Percentiles rank a stretch among this genome's conserved stretches.
phyloP scores from a whole-genome alignment of 2,329 filamentous ascomycete genomes.

The Alternaria infectoria region DNA sequence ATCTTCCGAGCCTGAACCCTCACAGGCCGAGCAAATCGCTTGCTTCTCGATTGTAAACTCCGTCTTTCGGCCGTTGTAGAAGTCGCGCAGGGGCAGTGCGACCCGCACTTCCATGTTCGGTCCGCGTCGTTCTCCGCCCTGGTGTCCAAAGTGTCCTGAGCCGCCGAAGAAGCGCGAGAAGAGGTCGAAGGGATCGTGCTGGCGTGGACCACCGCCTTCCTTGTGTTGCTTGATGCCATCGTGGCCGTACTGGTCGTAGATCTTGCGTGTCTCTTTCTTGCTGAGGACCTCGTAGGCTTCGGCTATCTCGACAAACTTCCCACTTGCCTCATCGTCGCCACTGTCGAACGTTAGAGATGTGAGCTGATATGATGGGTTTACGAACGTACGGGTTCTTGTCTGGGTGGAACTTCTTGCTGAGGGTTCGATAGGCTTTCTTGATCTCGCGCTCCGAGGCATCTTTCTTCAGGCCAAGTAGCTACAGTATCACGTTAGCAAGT shows the following conservation, averaged over 20 bases:
- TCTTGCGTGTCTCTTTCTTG: constrained; percentile 77
- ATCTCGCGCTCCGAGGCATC: constrained; percentile 84
- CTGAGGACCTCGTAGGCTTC: constrained; percentile 95
- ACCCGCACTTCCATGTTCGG: constrained; percentile 90
- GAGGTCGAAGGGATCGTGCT: constrained; percentile 87
- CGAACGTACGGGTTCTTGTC: constrained; percentile 91
- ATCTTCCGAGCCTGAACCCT: constrained; percentile 83
- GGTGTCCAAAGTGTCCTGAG: constrained; percentile 78
- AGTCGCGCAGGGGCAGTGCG: constrained; percentile 79
- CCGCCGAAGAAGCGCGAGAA: constrained; percentile 98
- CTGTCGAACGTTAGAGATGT: constrained; percentile 52
- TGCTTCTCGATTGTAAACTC: constrained; percentile 94
- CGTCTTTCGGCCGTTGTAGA: constrained; percentile 87
- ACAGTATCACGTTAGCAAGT: constrained; percentile 37
- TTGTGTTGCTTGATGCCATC: constrained; percentile 86
- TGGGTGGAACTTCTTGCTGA: constrained; percentile 95
- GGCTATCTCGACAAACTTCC: constrained; percentile 92
- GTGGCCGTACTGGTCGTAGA: constrained; percentile 94
- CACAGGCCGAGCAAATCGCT: constrained; percentile 90
- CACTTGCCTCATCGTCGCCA: constrained; percentile 76
- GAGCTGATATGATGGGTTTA: not conserved
- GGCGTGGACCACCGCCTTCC: constrained; percentile 69
- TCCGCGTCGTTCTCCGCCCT: constrained; percentile 79
- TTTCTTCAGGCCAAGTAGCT: constrained; percentile 82
- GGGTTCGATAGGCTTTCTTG: constrained; percentile 87